Evolutionary conservation across 371 early-diverging fungal species (phyloP).

Genomic region (Actinomortierella wolfii): DNA sequence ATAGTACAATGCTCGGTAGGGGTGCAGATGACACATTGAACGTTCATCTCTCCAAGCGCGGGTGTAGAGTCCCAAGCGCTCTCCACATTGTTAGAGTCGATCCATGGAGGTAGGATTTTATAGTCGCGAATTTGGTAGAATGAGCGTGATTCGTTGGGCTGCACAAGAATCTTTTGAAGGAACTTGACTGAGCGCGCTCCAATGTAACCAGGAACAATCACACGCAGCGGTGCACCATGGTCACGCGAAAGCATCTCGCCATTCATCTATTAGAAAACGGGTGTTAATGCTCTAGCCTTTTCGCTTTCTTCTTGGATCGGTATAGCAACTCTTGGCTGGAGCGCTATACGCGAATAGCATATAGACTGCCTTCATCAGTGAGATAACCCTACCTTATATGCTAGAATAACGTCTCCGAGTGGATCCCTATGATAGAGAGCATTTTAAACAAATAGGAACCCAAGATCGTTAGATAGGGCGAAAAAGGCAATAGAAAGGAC

Average conservation of each 20-base stretch:
- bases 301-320: neutral
- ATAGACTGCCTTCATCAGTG: too few relatives aligned
- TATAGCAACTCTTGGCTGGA: too few relatives aligned
- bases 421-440: constrained; percentile 56
- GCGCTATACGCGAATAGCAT: too few relatives aligned
- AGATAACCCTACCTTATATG: constrained; percentile 73
- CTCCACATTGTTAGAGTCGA: constrained; percentile 50
- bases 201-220: constrained; percentile 87
- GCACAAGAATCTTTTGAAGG: constrained; percentile 59
- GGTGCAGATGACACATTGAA: constrained; percentile 68
- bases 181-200: constrained; percentile 90
- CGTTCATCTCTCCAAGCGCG: constrained; percentile 79
- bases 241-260: constrained; percentile 72
- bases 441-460: neutral
- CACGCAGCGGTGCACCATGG: constrained; percentile 85
- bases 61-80: constrained; percentile 55
- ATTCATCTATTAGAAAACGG: constrained; percentile 77
- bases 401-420: constrained; percentile 80
- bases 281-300: too few relatives aligned
- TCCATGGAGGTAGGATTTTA: constrained; percentile 79
- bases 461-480: neutral
- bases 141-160: constrained; percentile 69
- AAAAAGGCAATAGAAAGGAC: neutral
- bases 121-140: constrained; percentile 86
- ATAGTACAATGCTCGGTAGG: constrained; percentile 47